A percentile compares a stretch with the other conserved stretches of the same genome.
These are phyloP conservation scores for Yarrowia sp. DNA, from an alignment of 805 yeast genomes.

Conservation along the genomic window DNA sequence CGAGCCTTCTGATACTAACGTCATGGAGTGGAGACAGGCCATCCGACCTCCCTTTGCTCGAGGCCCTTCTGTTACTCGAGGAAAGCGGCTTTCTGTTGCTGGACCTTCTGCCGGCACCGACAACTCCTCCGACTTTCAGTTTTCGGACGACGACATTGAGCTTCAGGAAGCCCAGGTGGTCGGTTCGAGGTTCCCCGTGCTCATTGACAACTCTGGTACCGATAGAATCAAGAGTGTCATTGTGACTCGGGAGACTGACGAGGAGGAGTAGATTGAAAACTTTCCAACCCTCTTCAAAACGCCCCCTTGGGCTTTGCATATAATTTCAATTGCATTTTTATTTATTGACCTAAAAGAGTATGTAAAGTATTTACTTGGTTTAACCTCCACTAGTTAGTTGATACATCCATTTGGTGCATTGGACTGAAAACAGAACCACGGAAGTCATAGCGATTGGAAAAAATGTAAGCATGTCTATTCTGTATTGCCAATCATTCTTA, in stretches of 20 bases:
- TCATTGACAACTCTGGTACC: slow-evolving; percentile 25
- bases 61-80: slow-evolving; percentile 28
- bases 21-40: slow-evolving; percentile 33
- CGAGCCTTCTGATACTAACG: slow-evolving; percentile 7
- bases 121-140: slow-evolving; percentile 6
- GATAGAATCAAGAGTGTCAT: slow-evolving; percentile 23
- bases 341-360: not conserved
- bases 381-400: too few relatives aligned
- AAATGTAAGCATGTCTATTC: too few relatives aligned
- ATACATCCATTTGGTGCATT: too few relatives aligned
- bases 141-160: slow-evolving; percentile 30
- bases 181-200: slow-evolving; percentile 12
- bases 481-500: too few relatives aligned
- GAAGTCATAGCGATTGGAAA: too few relatives aligned
- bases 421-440: too few relatives aligned
- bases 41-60: slow-evolving; percentile 32
- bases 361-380: too few relatives aligned
- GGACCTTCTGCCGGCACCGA: not conserved
- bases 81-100: slow-evolving; percentile 14
- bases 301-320: slow-evolving; percentile 11
- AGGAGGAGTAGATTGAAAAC: not conserved
- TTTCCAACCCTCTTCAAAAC: too few relatives aligned
- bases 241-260: slow-evolving; percentile 1
- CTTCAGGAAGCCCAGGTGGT: slow-evolving; percentile 26
- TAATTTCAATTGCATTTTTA: slow-evolving; percentile 6